A percentile compares a stretch with the other conserved stretches of the same genome.
Evolutionary conservation across 169 alveolate species (phyloP).

Genomic region (Pseudocohnilembus persalinus): DNA sequence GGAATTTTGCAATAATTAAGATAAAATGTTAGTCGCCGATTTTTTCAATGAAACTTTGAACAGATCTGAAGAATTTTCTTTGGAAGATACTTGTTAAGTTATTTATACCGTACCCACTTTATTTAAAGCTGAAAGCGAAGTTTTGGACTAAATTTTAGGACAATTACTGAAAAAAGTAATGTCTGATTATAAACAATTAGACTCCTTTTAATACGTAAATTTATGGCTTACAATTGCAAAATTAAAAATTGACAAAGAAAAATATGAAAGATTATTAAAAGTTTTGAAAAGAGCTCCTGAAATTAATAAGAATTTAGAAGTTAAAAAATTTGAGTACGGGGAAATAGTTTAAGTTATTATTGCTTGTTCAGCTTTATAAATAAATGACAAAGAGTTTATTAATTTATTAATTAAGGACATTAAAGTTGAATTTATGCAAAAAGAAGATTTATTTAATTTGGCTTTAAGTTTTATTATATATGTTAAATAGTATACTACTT

Average conservation of each 20-base stretch:
- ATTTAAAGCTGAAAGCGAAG: not conserved
- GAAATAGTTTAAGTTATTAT: not conserved
- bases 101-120: not conserved
- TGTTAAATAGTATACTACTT: not conserved
- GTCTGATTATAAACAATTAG: no score
- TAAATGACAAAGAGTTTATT: not conserved
- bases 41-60: no score
- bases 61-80: not conserved
- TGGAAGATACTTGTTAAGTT: not conserved
- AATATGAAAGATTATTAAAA: not conserved
- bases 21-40: not conserved
- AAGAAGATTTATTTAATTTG: not conserved
- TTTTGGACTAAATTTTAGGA: not conserved
- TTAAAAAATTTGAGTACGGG: not conserved
- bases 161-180: no score
- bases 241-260: not conserved
- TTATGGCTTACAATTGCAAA: not conserved
- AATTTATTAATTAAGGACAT: not conserved
- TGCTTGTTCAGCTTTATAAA: not conserved
- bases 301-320: no score
- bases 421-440: not conserved
- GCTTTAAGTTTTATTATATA: not conserved
- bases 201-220: not conserved
- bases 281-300: not conserved
- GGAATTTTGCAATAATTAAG: not conserved